Percentiles rank a stretch among this genome's conserved stretches.
phyloP scores from a whole-genome alignment of 441 rosid genomes.

The Croton laevigatus region DNA sequence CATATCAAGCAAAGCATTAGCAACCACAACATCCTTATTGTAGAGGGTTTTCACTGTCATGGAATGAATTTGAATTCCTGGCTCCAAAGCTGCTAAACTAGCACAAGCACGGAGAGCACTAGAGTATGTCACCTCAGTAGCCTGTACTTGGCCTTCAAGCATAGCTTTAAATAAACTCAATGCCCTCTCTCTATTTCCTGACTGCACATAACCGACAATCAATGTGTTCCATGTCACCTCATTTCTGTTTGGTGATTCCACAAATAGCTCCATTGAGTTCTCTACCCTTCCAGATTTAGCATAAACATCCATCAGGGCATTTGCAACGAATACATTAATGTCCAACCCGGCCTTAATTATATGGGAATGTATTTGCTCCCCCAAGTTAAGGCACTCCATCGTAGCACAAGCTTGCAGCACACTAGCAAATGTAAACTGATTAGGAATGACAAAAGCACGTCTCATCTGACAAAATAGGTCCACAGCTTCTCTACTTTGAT shows the following conservation, averaged over 20 bases:
- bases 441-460: constrained; percentile 53
- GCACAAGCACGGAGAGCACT: constrained; percentile 73
- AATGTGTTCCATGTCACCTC: constrained; percentile 83
- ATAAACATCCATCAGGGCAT: constrained; percentile 71
- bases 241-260: constrained; percentile 43
- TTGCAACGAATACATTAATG: constrained; percentile 51
- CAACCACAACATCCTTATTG: constrained; percentile 48
- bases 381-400: constrained; percentile 43
- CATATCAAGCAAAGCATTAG: constrained; percentile 86
- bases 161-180: constrained; percentile 56
- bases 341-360: constrained; percentile 55
- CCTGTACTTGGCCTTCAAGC: constrained; percentile 44
- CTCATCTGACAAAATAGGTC: constrained; percentile 72
- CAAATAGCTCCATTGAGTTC: constrained; percentile 54
- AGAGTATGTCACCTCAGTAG: constrained; percentile 84
- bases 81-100: constrained; percentile 70
- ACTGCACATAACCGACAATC: constrained; percentile 66
- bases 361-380: constrained; percentile 62
- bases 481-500: constrained; percentile 48
- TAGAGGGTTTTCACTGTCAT: constrained; percentile 54
- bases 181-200: constrained; percentile 57
- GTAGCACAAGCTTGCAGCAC: constrained; percentile 71
- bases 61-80: constrained; percentile 70
- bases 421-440: constrained; percentile 75
- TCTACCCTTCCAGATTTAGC: constrained; percentile 70